These are phyloP conservation scores for Aspergillus hiratsukae DNA, from an alignment of 2,329 filamentous ascomycete genomes.

Conservation along the genomic window DNA sequence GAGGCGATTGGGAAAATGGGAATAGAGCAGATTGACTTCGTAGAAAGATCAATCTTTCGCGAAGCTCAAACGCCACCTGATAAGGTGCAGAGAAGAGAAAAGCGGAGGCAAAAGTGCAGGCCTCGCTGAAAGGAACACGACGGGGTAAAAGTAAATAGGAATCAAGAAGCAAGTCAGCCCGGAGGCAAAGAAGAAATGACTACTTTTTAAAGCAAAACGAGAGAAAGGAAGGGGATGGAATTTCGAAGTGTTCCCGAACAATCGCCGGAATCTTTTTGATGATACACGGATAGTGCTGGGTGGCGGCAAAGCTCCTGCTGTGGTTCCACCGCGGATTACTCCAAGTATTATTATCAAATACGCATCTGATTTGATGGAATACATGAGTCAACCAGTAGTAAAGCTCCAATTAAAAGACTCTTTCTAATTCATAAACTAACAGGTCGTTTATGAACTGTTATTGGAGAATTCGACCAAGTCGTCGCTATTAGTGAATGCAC, in stretches of 20 bases:
- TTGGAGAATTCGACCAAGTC: neutral
- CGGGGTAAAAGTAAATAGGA: neutral
- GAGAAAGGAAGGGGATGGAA: neutral
- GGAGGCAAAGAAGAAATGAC: neutral
- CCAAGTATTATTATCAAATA: neutral
- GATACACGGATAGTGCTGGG: neutral
- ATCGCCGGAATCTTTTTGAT: neutral
- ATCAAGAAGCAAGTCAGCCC: neutral
- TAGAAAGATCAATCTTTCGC: neutral
- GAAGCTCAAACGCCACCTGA: neutral
- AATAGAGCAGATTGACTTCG: neutral
- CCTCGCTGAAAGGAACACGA: neutral
- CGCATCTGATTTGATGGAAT: neutral
- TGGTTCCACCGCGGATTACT: neutral
- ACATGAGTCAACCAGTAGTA: neutral
- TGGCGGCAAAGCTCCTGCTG: neutral
- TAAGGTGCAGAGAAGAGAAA: neutral
- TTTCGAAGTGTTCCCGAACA: neutral
- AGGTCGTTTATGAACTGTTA: neutral
- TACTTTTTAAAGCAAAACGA: neutral
- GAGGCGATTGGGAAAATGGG: neutral
- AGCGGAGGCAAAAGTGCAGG: neutral
- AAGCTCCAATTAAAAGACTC: neutral
- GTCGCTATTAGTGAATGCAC: neutral
- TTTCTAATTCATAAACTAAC: neutral